These are phyloP conservation scores for Aspergillus fumigatiaffinis DNA, from an alignment of 2,329 filamentous ascomycete genomes.

Conservation along the genomic window DNA sequence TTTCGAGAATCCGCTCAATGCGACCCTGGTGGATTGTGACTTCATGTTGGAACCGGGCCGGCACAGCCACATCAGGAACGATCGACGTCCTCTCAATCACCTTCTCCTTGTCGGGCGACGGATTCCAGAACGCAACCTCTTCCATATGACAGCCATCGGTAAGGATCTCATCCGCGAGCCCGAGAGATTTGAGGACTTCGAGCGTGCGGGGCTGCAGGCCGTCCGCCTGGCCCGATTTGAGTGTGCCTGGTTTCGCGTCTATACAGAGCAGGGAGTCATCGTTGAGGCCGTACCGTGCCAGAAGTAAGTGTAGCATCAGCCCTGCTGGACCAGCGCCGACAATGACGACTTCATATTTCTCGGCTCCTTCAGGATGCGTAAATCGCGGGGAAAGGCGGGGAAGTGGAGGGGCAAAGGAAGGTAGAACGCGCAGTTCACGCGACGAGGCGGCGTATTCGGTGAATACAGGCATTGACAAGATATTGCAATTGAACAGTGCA, in stretches of 20 bases:
- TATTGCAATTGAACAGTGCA: background rate
- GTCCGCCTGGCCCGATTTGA: slow-evolving; percentile 43
- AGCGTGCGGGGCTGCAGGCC: slow-evolving; percentile 42
- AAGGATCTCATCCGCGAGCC: slow-evolving; percentile 38
- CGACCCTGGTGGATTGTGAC: slow-evolving; percentile 67
- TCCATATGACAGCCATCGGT: slow-evolving; percentile 41
- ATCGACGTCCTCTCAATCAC: slow-evolving; percentile 62
- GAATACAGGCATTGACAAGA: slow-evolving; percentile 36
- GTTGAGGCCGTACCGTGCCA: slow-evolving; percentile 42
- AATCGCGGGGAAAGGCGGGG: slow-evolving; percentile 29
- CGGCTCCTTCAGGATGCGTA: slow-evolving; percentile 13
- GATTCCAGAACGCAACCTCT: slow-evolving; percentile 68
- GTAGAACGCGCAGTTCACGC: slow-evolving; percentile 39
- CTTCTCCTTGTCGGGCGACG: slow-evolving; percentile 43
- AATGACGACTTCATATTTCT: slow-evolving; percentile 42
- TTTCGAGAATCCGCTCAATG: slow-evolving; percentile 67
- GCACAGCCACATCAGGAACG: slow-evolving; percentile 53
- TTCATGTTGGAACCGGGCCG: slow-evolving; percentile 67
- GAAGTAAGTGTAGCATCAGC: slow-evolving; percentile 39
- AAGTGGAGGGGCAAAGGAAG: slow-evolving; percentile 38
- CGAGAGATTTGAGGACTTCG: slow-evolving; percentile 42
- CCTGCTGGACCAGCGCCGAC: slow-evolving; percentile 43
- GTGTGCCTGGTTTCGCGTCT: slow-evolving; percentile 37
- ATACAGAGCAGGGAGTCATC: slow-evolving; percentile 42
- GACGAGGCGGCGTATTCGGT: slow-evolving; percentile 31